These are phyloP conservation scores for Arachis monticola DNA, from an alignment of 331 rosid genomes.

Conservation along the genomic window DNA sequence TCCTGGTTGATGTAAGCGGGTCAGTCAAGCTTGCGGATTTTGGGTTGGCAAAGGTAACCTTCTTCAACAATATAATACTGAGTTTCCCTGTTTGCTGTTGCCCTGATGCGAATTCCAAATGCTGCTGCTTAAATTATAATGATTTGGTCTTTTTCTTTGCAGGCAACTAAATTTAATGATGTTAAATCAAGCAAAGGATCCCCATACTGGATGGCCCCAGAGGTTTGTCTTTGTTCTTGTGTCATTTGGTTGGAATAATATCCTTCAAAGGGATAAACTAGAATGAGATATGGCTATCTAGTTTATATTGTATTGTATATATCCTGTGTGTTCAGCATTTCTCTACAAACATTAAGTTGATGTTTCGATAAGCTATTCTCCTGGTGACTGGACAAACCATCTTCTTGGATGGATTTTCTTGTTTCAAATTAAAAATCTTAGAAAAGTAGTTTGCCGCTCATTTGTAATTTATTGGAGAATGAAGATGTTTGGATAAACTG, in stretches of 20 bases:
- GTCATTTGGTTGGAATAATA: constrained; percentile 16
- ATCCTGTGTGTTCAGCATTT: constrained; percentile 1
- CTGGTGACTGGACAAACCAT: background rate
- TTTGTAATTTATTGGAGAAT: constrained; percentile 24
- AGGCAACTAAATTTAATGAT: constrained; percentile 65
- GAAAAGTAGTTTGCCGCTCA: background rate
- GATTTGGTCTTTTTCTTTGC: constrained; percentile 35
- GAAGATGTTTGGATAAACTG: constrained; percentile 12
- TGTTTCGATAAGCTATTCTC: constrained; percentile 13
- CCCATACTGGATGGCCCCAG: constrained; percentile 87
- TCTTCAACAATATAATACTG: constrained; percentile 11
- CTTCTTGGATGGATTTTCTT: constrained; percentile 27
- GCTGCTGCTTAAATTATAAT: constrained; percentile 23
- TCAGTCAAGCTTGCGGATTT: constrained; percentile 78
- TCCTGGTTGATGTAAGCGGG: constrained; percentile 62
- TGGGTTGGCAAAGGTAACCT: constrained; percentile 73
- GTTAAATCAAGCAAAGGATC: constrained; percentile 77
- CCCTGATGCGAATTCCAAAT: constrained; percentile 8
- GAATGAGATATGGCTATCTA: constrained; percentile 35
- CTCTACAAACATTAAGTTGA: constrained; percentile 9
- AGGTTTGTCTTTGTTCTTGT: constrained; percentile 57
- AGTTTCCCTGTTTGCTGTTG: background rate
- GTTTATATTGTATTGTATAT: background rate
- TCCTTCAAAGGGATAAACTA: constrained; percentile 29
- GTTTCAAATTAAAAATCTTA: constrained; percentile 21